phyloP scores from a whole-genome alignment of 371 early-diverging fungal species.

The Mortierella sp. region DNA sequence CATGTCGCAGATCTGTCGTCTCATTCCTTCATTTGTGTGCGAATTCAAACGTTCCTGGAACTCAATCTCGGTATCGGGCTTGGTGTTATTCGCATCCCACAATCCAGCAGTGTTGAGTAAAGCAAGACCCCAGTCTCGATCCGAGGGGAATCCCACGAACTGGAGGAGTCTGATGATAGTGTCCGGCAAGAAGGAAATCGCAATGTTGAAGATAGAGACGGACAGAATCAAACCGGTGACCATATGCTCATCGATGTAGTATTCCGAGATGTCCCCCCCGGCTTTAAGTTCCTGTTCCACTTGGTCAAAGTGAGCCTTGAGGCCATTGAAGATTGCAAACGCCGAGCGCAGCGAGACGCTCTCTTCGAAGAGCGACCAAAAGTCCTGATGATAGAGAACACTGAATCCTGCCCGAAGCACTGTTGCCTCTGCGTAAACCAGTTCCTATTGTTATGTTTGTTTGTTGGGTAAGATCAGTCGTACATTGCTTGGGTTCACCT shows the following conservation, averaged over 20 bases:
- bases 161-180: slow-evolving; percentile 33
- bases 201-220: slow-evolving; percentile 38
- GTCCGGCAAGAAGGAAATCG: slow-evolving; percentile 40
- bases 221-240: slow-evolving; percentile 43
- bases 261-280: slow-evolving; percentile 40
- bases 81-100: slow-evolving; percentile 24
- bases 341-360: slow-evolving; percentile 37
- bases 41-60: slow-evolving; percentile 30
- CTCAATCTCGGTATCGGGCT: slow-evolving; percentile 19
- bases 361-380: slow-evolving; percentile 45
- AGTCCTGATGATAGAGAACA: slow-evolving; percentile 46
- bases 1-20: slow-evolving; percentile 40
- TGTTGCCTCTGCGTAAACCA: slow-evolving; percentile 44
- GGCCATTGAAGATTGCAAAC: slow-evolving; percentile 45
- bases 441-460: slow-evolving; percentile 30
- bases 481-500: too few relatives aligned
- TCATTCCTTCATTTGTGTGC: slow-evolving; percentile 31
- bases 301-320: slow-evolving; percentile 34
- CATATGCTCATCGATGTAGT: slow-evolving; percentile 42
- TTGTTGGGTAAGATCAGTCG: too few relatives aligned
- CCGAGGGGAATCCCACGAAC: slow-evolving; percentile 45
- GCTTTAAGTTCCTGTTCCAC: slow-evolving; percentile 47
- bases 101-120: slow-evolving; percentile 40
- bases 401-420: slow-evolving; percentile 42
- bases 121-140: slow-evolving; percentile 44